Evolutionary conservation across 176 grass and related monocot genomes (phyloP), one percentile per base, ranked within the genome.

Genomic region (Zoysia pacifica): DNA sequence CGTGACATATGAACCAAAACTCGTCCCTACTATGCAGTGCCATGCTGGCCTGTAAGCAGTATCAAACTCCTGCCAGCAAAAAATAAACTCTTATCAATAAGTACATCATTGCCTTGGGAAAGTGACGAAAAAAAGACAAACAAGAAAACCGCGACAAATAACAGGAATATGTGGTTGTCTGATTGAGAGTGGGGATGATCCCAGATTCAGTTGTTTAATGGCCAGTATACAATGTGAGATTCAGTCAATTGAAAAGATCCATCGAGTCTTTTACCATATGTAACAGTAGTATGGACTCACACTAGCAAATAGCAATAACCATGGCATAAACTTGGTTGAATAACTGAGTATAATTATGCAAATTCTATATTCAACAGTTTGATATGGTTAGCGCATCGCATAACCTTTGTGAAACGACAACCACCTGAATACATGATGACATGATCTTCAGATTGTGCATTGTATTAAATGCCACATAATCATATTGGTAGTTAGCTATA

Each of bases 11-110:
- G 96, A 99, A 76, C 96, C 88, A 65, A 99, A 99, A 82, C 92
- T 93, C 69, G 92, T 95, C 56, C 96, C 96, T 39, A 98, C 92
- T 67, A 98, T 98, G 90, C 92, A 98, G 79, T 98, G 96, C 96
- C 96, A 98, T 76, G 92, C 96, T 78, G 96, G 84, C 5, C 92
- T 92, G 50, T 95, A 98, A 35, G 92, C 71, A n/a, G 83, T 72
- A 63, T 95, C 96, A 56, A 94, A 98, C 51, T 98, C 96, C 96
- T 98, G 90, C 41, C 79, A 93, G 62, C 48, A 73, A 73, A 70
- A 65, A 69, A 82, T 74, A 44, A 71, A 64, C 39, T 72, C 65
- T 59, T 69, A 67, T 75, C 73, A 80, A 51, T 68, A 56, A 52
- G 20, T 48, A 53, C 18, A 79, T 15, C 41, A 62, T 54, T 59